Evolutionary conservation across 129 eudicot species (phyloP), one percentile per base, ranked within the genome.

Genomic region (Flaveria sonorensis): DNA sequence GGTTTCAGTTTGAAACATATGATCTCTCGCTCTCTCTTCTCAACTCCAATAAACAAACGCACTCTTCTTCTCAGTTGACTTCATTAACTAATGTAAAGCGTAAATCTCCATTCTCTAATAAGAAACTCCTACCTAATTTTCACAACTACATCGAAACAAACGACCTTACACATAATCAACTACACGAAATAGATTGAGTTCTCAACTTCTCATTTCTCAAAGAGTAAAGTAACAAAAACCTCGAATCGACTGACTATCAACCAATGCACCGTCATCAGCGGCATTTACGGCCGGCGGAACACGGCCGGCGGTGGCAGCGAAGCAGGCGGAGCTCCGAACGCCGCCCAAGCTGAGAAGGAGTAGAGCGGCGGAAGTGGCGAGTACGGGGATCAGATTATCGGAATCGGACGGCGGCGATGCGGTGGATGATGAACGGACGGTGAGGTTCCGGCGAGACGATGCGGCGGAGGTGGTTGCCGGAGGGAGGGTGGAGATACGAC

Each of bases 291-390:
- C 30, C 9, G 88, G 86, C 18, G 84, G 72, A 77, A 72, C 50
- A 40, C 78, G 84, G 51, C 85, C 39, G 62, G 81, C 62, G 64
- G 89, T 85, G 45, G 89, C 87, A 74, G 91, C 74, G 67, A 73
- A 52, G 59, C 85, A 71, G 78, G 61, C 82, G 20, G 88, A 72
- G 73, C 73, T 81, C 56, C 86, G 76, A 75, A 82, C 15, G 10
- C 88, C 59, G 26, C 83, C 85, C 7, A 88, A 63, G 12, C 88
- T 86, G 20, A 87, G 61, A 7, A 89, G 47, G 18, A 88, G 70
- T 78, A 87, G 80, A 10, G 89, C 84, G 3, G 87, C 84, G 5
- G 88, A 83, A 52, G 83, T 81, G 30, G 89, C 83, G 21, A 88
- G 64, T 59, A 76, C 59, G 65, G 87, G 86, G 19, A 68, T 53